A percentile compares a stretch with the other conserved stretches of the same genome.
These are phyloP conservation scores for Cenchrus americanus DNA, from an alignment of 176 grass and related monocot species.

Conservation along the genomic window DNA sequence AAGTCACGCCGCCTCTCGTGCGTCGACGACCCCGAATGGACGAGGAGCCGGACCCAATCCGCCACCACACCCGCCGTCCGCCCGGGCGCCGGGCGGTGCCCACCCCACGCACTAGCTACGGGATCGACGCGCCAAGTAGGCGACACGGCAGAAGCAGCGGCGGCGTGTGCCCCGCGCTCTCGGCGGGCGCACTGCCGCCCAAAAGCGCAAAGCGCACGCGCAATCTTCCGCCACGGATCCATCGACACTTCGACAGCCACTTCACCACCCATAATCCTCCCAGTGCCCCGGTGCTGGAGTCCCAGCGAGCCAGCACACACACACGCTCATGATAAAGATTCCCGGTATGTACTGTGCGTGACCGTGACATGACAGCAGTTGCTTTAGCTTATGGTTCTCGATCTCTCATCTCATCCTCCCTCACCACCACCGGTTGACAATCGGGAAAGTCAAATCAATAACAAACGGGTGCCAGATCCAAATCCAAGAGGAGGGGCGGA, in stretches of 20 bases:
- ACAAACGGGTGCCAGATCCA: conserved; percentile 19
- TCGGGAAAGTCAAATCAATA: not conserved
- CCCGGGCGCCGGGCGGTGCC: not conserved
- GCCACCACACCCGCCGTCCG: not conserved
- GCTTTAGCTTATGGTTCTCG: not conserved
- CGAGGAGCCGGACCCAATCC: not conserved
- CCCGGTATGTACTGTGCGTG: not conserved
- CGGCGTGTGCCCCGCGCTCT: not conserved
- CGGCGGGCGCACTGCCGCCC: not conserved
- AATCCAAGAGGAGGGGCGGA: not conserved
- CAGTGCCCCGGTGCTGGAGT: not conserved
- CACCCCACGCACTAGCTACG: not conserved
- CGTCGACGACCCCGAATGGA: not conserved
- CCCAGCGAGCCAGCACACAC: not conserved
- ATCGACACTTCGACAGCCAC: not conserved
- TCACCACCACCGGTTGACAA: not conserved
- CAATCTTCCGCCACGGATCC: not conserved
- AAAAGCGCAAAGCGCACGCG: not conserved
- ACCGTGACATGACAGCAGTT: not conserved
- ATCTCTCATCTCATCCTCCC: not conserved
- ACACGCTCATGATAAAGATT: not conserved
- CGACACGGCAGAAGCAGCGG: not conserved
- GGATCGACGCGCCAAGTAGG: not conserved
- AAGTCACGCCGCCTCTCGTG: too few relatives aligned
- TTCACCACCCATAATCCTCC: not conserved